Evolutionary conservation across 2,329 filamentous ascomycete species (phyloP), one percentile per base, ranked within the genome.

Genomic region (Aspergillus ustus): DNA sequence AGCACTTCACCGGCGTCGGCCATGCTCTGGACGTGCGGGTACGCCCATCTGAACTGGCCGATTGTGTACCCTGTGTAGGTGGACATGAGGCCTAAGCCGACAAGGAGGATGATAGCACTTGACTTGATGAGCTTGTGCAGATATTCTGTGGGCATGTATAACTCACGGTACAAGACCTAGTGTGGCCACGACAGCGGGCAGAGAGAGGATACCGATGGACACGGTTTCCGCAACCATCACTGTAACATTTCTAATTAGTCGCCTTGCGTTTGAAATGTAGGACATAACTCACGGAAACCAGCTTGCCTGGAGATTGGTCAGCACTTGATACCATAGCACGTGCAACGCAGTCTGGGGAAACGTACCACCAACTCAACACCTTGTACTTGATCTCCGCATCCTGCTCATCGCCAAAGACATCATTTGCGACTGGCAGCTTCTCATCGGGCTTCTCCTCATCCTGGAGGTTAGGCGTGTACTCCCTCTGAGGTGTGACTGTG

Each of bases 1-100:
- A 91, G 79, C 51, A 91, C 79, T 49, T 83, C 79, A 2, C 87
- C 89, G 9, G 87, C 89, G 68, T 92, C 89, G 20, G 88, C 87
- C 72, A 91, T 90, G 69, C 86, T 87, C 46, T 85, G 82, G 54
- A 91, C 82, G 17, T 86, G 77, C 2, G 88, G 87, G 68, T 84
- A 82, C 43, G 72, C 75, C 60, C 83, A 73, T 67, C 85, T 85
- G 76, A 88, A 86, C 68, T 86, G 82, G n/a, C 84, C 86, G 48
- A 89, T 82, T 5, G 87, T 80, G 67, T 83, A 87, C 46, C 86
- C 85, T 1, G 85, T 87, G 69, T 87, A 88, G 15, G 82, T 85
- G 2, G 86, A 80, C 11, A 88, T 70, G 28, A 84, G 53, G n/a
- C 86, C 85, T 11, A 88, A 74, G 17, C 77, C 70, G 52, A 86